Percentiles rank a stretch among this genome's conserved stretches.
phyloP scores from a whole-genome alignment of 495 filamentous ascomycete species.

The Aspergillus asperescens region DNA sequence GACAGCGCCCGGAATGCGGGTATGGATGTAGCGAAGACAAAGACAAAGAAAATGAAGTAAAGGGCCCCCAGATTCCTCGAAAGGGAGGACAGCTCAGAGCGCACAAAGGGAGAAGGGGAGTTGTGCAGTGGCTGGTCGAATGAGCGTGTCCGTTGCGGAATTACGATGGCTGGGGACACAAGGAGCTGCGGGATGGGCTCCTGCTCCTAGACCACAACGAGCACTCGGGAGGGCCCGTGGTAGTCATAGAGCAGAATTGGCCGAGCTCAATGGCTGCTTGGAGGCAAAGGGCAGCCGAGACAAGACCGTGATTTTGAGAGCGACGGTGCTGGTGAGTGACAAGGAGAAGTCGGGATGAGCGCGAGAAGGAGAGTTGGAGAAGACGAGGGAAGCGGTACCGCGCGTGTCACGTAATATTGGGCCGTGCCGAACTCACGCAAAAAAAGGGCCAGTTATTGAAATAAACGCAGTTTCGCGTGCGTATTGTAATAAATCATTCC shows the following conservation, averaged over 20 bases:
- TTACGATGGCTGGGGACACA: constrained; percentile 26
- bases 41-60: constrained; percentile 5
- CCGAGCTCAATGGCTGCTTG: constrained; percentile 17
- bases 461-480: background rate
- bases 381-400: background rate
- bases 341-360: background rate
- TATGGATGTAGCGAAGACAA: constrained; percentile 15
- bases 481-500: constrained; percentile 1
- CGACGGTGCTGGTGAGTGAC: constrained; percentile 3
- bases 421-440: background rate
- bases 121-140: constrained; percentile 28
- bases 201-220: constrained; percentile 24
- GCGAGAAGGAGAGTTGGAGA: constrained; percentile 1
- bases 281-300: background rate
- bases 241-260: constrained; percentile 20
- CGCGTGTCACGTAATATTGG: constrained; percentile 4
- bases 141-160: constrained; percentile 17
- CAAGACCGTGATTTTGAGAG: constrained; percentile 1
- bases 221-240: constrained; percentile 14
- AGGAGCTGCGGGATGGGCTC: constrained; percentile 6
- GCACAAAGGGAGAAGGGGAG: constrained; percentile 10
- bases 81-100: constrained; percentile 14
- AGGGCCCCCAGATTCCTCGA: constrained; percentile 3
- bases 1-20: constrained; percentile 25
- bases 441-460: background rate